These are phyloP conservation scores for Lachnellula suecica DNA, from an alignment of 2,329 filamentous ascomycete species.

Conservation along the genomic window DNA sequence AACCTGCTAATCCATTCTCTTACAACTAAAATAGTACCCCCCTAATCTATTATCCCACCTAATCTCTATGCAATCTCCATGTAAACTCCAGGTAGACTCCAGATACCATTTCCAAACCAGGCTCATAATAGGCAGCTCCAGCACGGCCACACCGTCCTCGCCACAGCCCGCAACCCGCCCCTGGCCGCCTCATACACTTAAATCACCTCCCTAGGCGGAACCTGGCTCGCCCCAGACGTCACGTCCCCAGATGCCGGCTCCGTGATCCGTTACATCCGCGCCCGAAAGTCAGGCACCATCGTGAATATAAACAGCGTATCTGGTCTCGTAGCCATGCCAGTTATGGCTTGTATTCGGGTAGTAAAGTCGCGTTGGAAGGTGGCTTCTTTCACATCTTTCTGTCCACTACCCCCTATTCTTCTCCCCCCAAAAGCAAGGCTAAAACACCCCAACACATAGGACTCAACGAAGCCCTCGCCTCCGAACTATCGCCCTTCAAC, in stretches of 20 bases:
- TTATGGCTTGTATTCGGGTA: constrained; percentile 2
- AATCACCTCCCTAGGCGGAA: not conserved
- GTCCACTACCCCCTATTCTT: not conserved
- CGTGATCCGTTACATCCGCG: constrained; percentile 47
- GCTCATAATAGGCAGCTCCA: constrained; percentile 10
- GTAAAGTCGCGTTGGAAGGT: constrained; percentile 16
- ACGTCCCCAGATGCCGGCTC: constrained; percentile 31
- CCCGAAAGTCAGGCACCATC: constrained; percentile 36
- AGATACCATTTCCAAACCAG: no score
- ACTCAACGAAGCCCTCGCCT: constrained; percentile 32
- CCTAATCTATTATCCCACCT: no score
- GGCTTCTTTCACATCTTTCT: constrained; percentile 1
- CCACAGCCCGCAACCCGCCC: constrained; percentile 9
- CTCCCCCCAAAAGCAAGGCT: not conserved
- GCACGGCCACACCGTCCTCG: constrained; percentile 11
- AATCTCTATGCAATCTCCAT: not conserved
- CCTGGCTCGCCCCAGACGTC: not conserved
- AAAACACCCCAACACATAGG: not conserved
- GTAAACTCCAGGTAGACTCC: not conserved
- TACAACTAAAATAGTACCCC: no score
- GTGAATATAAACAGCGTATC: constrained; percentile 10
- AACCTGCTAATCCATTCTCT: no score
- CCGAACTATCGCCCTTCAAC: constrained; percentile 28
- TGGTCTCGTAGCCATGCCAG: constrained; percentile 1
- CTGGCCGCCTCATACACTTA: not conserved